Conservation (phyloP, 179 eudicot genomes). For the Beta lomatogona region DNA sequence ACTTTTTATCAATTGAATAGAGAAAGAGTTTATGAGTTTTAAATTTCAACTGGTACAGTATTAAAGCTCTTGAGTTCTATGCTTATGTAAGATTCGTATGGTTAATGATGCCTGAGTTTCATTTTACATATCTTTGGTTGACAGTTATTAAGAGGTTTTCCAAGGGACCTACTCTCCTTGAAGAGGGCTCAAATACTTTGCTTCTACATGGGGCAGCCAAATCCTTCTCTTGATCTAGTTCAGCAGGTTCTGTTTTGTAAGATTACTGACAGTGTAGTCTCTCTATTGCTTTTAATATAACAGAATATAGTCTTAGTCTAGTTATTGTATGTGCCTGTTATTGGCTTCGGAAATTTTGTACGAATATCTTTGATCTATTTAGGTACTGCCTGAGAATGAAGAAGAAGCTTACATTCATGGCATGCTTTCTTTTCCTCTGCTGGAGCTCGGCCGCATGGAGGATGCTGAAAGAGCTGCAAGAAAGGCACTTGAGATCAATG, state of each 20-base stretch:
- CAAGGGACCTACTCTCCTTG: conserved; percentile 73
- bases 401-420: conserved; percentile 69
- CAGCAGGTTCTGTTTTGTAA: conserved; percentile 58
- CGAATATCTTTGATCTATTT: conserved; percentile 6
- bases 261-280: not conserved
- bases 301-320: not conserved
- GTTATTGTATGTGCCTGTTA: not conserved
- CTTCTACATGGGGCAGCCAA: conserved; percentile 86
- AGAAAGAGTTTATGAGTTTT: not conserved
- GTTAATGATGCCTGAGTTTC: not conserved
- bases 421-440: conserved; percentile 88
- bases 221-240: conserved; percentile 64
- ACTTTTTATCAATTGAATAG: not conserved
- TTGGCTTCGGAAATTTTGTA: not conserved
- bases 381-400: conserved; percentile 72
- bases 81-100: not conserved
- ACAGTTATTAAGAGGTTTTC: conserved; percentile 73
- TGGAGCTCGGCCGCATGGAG: conserved; percentile 79
- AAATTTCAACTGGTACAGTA: not conserved
- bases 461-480: conserved; percentile 81
- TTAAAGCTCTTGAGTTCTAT: conserved; percentile 1
- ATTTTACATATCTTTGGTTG: conserved; percentile 11
- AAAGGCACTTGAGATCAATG: conserved; percentile 70
- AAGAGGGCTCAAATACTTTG: conserved; percentile 86
- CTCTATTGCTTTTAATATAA: not conserved